Evolutionary conservation across 805 yeast genomes (phyloP).

Genomic region (Candida chauliodis): DNA sequence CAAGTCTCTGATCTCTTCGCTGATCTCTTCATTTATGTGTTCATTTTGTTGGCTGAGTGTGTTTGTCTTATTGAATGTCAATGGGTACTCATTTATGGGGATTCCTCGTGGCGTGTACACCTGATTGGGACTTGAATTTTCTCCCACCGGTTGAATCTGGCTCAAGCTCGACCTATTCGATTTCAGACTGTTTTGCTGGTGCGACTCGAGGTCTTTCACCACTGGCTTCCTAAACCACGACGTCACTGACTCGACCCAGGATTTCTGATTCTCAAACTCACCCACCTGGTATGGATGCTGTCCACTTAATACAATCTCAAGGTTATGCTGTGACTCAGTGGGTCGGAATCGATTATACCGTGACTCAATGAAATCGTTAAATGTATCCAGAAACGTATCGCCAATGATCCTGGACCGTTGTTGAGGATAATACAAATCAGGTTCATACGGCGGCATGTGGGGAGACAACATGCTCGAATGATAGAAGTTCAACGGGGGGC

Average conservation of each 20-base stretch:
- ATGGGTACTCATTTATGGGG: slow-evolving; percentile 19
- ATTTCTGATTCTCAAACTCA: slow-evolving; percentile 6
- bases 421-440: slow-evolving; percentile 6
- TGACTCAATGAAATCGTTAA: slow-evolving; percentile 27
- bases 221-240: slow-evolving; percentile 9
- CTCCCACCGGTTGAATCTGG: not conserved
- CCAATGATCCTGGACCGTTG: not conserved
- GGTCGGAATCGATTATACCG: slow-evolving; percentile 31
- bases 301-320: slow-evolving; percentile 20
- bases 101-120: slow-evolving; percentile 21
- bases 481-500: not conserved
- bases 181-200: not conserved
- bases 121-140: slow-evolving; percentile 2
- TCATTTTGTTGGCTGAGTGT: not conserved
- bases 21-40: slow-evolving; percentile 5
- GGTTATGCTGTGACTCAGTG: slow-evolving; percentile 28
- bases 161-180: not conserved
- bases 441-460: slow-evolving; percentile 21
- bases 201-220: not conserved
- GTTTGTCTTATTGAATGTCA: slow-evolving; percentile 14
- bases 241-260: slow-evolving; percentile 7
- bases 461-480: slow-evolving; percentile 12
- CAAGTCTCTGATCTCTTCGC: slow-evolving; percentile 16
- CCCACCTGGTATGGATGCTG: slow-evolving; percentile 29
- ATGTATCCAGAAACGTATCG: slow-evolving; percentile 9